Evolutionary conservation across 2,329 filamentous ascomycete genomes (phyloP), one percentile per base, ranked within the genome.

Genomic region (Huntiella decipiens): DNA sequence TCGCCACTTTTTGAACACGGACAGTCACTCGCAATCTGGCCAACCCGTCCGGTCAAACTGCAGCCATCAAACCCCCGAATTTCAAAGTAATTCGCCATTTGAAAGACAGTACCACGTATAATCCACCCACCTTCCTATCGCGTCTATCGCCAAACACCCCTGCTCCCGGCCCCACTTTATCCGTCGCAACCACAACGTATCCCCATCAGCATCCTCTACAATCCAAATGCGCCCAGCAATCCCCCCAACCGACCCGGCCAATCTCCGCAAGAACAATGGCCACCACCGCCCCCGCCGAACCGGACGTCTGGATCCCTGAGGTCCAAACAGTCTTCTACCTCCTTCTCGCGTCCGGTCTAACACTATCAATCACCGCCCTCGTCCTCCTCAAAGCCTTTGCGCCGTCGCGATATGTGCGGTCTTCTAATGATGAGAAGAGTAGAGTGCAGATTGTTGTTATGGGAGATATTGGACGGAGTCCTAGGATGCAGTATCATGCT

Each of bases 401-500:
- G 16, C 65, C 64, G 5, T 59, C 55, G 13, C 57, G 60, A 11
- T 61, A 65, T 49, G 51, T 44, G 8, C 60, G 61, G 4, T 54
- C 62, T 2, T 56, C 56, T 11, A 57, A 56, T 10, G 57, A 58
- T 34, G 54, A 60, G 16, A 59, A 65, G 52, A 61, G 66, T 37
- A 64, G 64, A 50, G 57, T 88, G 38, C 85, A 94, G 61, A 75
- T 98, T 44, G 70, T 98, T 12, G 91, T 98, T 13, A 72, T 98
- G 22, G 91, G 91, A 38, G 91, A 98, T 57, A 87, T 98, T 59
- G 91, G 91, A 35, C 77, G 87, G 39, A 96, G 88, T 58, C 91
- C 91, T 43, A 84, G 91, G 47, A 98, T 98, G 88, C 87, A 96
- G 58, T 96, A 98, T 56, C 91, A 98, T 70, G 88, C 88, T 15